Evolutionary conservation across 2,329 filamentous ascomycete species (phyloP), one percentile per base, ranked within the genome.

Genomic region (Corinectria fuckeliana): DNA sequence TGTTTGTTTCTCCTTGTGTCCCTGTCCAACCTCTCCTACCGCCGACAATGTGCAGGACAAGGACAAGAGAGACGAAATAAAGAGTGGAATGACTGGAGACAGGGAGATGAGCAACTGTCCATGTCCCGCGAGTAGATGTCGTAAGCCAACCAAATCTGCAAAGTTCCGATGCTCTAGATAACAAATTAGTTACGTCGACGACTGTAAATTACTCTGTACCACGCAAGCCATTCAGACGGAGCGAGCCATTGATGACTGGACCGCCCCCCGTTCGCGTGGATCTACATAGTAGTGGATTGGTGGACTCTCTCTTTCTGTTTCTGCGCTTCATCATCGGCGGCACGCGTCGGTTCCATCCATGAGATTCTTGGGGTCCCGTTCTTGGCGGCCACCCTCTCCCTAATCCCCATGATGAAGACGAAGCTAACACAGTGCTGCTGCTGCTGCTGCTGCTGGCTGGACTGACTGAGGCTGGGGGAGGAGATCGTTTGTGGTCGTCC

Each of bases 71-170:
- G 50, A 59, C 55, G 56, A 59, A 50, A 14, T 25, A 41, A 52
- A 48, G 23, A 52, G 50, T 59, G 56, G 56, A 44, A 59, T 59
- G 39, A 59, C 56, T 59, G 56, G 56, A 50, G 56, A 28, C 45
- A n/a, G 28, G 50, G 56, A 59, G 50, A 59, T 59, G 53, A 49
- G 30, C 56, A 59, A 47, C 50, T 39, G 45, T 59, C 50, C 56
- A 59, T 59, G 44, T 59, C 49, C 50, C 26, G 44, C 32, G 38
- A 41, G 11, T 44, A 39, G 48, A 51, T 28, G 39, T 16, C 20
- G 36, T 30, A 53, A 45, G 8, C 56, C 45, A 55, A 55, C 56
- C 45, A 42, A 47, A 50, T 38, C 30, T 59, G 36, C 38, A 45
- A 55, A 52, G 47, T 54, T 51, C 30, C 50, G 36, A 59, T 36